phyloP scores from a whole-genome alignment of 495 filamentous ascomycete species.

The Penicillium chermesinum region DNA sequence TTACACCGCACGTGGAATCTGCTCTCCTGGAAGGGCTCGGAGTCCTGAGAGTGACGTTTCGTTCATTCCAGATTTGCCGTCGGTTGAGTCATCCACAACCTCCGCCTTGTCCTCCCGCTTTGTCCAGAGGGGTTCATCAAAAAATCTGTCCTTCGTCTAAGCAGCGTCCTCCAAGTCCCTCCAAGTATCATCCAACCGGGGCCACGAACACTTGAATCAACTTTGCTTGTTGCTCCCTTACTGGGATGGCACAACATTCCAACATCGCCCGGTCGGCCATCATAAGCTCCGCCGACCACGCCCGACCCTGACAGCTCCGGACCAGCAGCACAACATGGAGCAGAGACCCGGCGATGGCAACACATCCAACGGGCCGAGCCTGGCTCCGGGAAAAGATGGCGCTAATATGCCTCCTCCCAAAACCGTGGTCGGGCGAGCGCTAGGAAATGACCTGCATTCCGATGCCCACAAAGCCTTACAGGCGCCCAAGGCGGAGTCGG shows the following conservation, averaged over 20 bases:
- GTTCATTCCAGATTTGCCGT: slow-evolving; percentile 3
- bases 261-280: slow-evolving; percentile 58
- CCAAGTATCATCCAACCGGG: background rate
- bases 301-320: slow-evolving; percentile 23
- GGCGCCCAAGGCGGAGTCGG: slow-evolving; percentile 49
- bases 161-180: no score
- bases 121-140: slow-evolving; percentile 2
- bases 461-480: slow-evolving; percentile 41
- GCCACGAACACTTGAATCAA: background rate
- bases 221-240: background rate
- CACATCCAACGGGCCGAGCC: slow-evolving; percentile 22
- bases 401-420: slow-evolving; percentile 38
- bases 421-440: slow-evolving; percentile 42
- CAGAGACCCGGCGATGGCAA: slow-evolving; percentile 15
- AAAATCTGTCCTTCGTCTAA: background rate
- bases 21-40: no score
- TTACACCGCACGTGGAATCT: background rate
- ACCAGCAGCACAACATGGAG: slow-evolving; percentile 20
- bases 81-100: slow-evolving; percentile 21
- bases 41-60: slow-evolving; percentile 15
- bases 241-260: slow-evolving; percentile 44
- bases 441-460: slow-evolving; percentile 46
- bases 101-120: slow-evolving; percentile 13
- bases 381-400: slow-evolving; percentile 30
- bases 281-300: slow-evolving; percentile 43